Base-by-base conservation (phyloP, 495 filamentous ascomycete genomes). In the Apodospora peruviana region DNA sequence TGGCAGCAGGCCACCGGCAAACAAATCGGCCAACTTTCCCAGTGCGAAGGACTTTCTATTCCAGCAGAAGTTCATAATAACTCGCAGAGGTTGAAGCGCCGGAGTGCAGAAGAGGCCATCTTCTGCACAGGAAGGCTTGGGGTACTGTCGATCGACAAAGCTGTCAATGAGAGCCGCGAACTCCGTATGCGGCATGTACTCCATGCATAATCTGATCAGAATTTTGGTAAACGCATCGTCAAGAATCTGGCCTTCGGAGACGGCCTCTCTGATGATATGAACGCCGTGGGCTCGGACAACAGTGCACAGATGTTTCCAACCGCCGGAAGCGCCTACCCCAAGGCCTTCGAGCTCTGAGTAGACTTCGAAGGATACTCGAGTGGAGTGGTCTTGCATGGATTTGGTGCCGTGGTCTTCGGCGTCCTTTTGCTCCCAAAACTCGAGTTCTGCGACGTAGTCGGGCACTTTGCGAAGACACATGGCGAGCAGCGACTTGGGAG, bases 241-340 rank as follows among this genome's bases (percentile, higher is more conserved):
- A 18, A 80, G 29, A 9, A 73, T 29, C 7, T 41, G 1, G n/a
- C 64, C 65, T n/a, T 78, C 75, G 12, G 50, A 38, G 36, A 83
- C 74, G 51, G 83, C 80, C 9, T 74, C 66, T 21, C 52, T 40
- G 23, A 91, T 58, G 25, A 86, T 65, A 27, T 68, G 55, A 9
- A 88, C 59, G n/a, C 82, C 84, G 46, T 88, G 84, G 4, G 84
- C 76, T 46, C 85, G 77, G 19, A 84, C 83, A 34, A 85, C 74
- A 40, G 78, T 68, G 43, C 77, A 76, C 0, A 91, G 69, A 47
- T 81, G 78, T 43, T 66, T 78, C 86, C 86, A 90, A 24, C 85
- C 85, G 32, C 69, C 67, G 36, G 37, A n/a, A 7, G 64, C 64
- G 8, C 76, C 69, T n/a, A n/a, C n/a, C 42, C 82, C 83, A 20